Evolutionary conservation across 2,329 filamentous ascomycete species (phyloP), one percentile per base, ranked within the genome.

Genomic region (Dichotomopilus funicola): DNA sequence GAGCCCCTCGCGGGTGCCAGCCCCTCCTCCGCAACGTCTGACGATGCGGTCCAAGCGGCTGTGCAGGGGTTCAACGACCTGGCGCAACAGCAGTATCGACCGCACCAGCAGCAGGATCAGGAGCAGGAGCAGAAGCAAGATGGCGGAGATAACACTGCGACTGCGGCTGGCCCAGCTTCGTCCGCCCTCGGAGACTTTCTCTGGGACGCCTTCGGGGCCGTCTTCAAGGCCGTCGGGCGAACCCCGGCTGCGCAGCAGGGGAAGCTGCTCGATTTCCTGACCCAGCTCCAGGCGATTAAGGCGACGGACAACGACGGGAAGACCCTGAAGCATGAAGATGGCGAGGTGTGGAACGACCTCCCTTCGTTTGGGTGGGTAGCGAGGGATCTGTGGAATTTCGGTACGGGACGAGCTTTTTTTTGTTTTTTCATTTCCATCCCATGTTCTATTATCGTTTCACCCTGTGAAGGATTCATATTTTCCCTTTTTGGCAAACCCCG

Each of bases 321-420:
- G 47, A 42, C 51, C n/a, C 45, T 67, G 11, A 58, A 55, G 43
- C 44, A 58, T n/a, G 49, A 60, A 11, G 55, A 56, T 10, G 58
- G 61, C 33, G 56, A 61, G 10, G 47, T 68, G 1, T 69, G 67
- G 67, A 60, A 50, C 35, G 66, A 65, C n/a, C 45, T 70, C 43
- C 67, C 68, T 2, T 59, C 56, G 2, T 64, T 68, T 51, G 64
- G 64, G 2, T 63, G 62, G 62, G 55, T 59, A 6, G 59, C 61
- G 33, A 58, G 67, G 34, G 65, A 69, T 7, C 9, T 49, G 8
- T 66, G 60, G 56, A 68, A 70, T 43, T 66, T 62, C 34, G 61
- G 67, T 69, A 55, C 5, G 60, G 11, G 40, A 42, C 12, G 5
- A 11, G 12, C 9, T 9, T 13, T 60, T 7, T 11, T 8, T 10